Evolutionary conservation across 1,139 yeast species (phyloP), one percentile per base, ranked within the genome.

Genomic region (Blastobotrys aristatus): DNA sequence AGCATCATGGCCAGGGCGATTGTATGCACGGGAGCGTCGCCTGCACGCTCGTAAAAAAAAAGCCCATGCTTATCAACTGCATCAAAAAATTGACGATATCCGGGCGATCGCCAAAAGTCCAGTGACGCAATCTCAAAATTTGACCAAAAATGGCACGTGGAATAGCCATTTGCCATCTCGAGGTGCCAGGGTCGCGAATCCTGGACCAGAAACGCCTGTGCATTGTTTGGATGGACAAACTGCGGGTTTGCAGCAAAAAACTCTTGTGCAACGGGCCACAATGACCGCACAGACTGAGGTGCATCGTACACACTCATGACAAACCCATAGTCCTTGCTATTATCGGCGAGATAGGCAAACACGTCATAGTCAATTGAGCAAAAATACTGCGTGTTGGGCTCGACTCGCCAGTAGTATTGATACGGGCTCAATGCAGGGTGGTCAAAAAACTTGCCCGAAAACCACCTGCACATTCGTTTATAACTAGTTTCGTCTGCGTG

Each of bases 71-170:
- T 56, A 53, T 87, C 95, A 35, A 87, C 68, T 60, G 73, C 67
- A 43, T 82, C 71, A 54, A 82, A 78, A 81, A 86, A 87, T 16
- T 71, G 69, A 36, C 71, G 68, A 62, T 87, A 87, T 1, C 85
- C 78, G 52, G 82, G 80, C 17, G 75, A 67, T 38, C 95, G 69
- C 68, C 73, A 85, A 57, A 87, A 87, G 56, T 86, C 88, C 83
- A 87, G 77, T 57, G 84, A 84, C 21, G 82, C 94, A 52, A 86
- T 54, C 61, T 86, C 95, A 59, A 86, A 86, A 64, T 86, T 86
- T 35, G 90, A 79, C 95, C 95, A 86, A 64, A 85, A 86, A 64
- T 86, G 95, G 60, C 95, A 86, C 0, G 92, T 82, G 13, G 92
- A 84, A 66, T 84, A 86, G 2, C 92, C 90, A 20, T 77, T 70